Conservation (phyloP, 345 rosid species). For the Salix koriyanagi region DNA sequence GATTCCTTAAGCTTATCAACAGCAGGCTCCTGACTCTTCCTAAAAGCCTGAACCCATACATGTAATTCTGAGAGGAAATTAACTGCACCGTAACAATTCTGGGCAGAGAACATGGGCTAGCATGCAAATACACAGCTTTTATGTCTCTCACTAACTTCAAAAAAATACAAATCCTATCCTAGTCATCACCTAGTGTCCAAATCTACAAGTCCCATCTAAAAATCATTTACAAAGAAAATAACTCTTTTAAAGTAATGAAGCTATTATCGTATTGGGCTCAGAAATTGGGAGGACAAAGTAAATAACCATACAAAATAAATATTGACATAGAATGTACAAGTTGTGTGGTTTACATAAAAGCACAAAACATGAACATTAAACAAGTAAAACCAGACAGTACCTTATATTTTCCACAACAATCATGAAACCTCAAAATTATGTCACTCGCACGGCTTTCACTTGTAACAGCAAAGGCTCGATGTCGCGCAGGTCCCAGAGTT, state of each 20-base stretch:
- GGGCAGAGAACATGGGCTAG: neutral
- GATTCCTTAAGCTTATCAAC: slow-evolving; percentile 82
- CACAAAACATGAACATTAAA: neutral
- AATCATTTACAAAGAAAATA: neutral
- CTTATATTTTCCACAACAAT: slow-evolving; percentile 87
- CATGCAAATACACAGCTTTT: neutral
- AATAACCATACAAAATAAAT: neutral
- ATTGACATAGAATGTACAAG: neutral
- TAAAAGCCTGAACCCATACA: slow-evolving; percentile 43
- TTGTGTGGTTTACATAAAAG: neutral
- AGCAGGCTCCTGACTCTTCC: slow-evolving; percentile 61
- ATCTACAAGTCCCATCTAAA: neutral
- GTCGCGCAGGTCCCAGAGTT: slow-evolving; percentile 67
- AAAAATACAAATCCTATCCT: neutral
- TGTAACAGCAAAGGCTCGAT: slow-evolving; percentile 79
- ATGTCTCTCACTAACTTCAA: neutral
- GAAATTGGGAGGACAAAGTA: neutral
- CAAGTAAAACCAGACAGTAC: slow-evolving; percentile 31
- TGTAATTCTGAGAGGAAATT: neutral
- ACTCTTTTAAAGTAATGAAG: neutral
- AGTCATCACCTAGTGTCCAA: neutral
- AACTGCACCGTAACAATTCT: neutral
- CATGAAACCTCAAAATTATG: slow-evolving; percentile 65
- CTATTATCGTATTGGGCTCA: neutral
- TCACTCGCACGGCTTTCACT: slow-evolving; percentile 97